Evolutionary conservation across 495 filamentous ascomycete species (phyloP), one percentile per base, ranked within the genome.

Genomic region (Hypoxylon intermedium): DNA sequence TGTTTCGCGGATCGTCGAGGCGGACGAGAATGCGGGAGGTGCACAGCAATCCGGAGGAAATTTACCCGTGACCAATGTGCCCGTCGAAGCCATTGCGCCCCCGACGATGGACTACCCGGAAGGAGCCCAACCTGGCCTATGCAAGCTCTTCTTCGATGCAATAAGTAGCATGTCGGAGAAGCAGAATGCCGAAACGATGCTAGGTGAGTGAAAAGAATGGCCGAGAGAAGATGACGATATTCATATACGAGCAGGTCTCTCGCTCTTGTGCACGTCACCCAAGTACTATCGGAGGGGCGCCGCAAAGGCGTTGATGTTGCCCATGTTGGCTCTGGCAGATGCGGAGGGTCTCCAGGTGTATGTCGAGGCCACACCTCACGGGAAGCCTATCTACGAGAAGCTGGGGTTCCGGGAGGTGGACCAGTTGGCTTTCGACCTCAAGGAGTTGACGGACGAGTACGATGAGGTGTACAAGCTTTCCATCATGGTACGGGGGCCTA

Each of bases 351-450:
- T 72, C 16, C 65, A 53, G 28, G 38, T 47, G 5, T 77, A 71
- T 47, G 44, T 75, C 1, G 71, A 76, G 54, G 72, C 75, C 12
- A 74, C 71, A 6, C 61, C 67, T 5, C 40, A 53, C 3, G 75
- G 71, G 7, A 65, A 64, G 19, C 55, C 65, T 3, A 21, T 77
- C 1, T 77, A 77, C 50, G 64, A 63, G 42, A 76, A 66, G 19
- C 46, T 67, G 19, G 75, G 74, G 15, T 82, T 76, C 68, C 49
- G 50, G 44, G 54, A 58, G 23, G 63, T 74, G 6, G 74, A 76
- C 26, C 33, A 54, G 18, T 49, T 71, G 7, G 44, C 24, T 5
- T 62, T 73, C n/a, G 70, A 76, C 36, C 63, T 75, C 5, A 33
- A 55, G 11, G 55, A 64, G 23, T 67, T 64, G 16, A 62, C 56